Base-by-base conservation (phyloP, 495 filamentous ascomycete genomes). In the Aspergillus panamensis region DNA sequence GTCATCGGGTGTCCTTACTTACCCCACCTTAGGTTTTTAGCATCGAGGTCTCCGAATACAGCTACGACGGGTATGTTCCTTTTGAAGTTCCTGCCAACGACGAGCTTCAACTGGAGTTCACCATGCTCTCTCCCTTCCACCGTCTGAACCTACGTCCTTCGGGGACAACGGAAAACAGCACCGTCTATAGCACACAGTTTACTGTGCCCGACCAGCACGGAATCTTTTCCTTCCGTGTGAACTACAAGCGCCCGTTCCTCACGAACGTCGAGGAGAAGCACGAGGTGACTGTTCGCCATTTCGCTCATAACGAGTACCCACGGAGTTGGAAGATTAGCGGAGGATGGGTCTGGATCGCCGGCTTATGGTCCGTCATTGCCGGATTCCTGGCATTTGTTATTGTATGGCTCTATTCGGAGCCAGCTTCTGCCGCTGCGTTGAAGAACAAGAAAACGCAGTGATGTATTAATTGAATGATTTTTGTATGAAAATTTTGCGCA, bases 91-190 rank as follows among this genome's bases (percentile, higher is more conserved):
- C 89, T 53, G 58, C 77, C 3, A 72, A 68, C 51, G 94, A 98
- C 68, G 77, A 73, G 29, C 69, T 97, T 13, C 94, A 98, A 69
- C 88, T 98, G 55, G 94, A 98, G 73, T 96, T 96, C 79, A 91
- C 85, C 74, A 98, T 98, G 94, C 88, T 98, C 13, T 96, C 93
- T 7, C 94, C 95, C 62, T 97, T 95, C 85, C 89, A 97, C 77
- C 92, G 95, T n/a, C 81, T 97, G 19, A 71, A 82, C 57, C 86
- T 98, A 6, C 47, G 68, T 25, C 87, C 86, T 14, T 73, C 75
- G 16, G 64, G 65, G 50, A 77, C 75, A 13, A 89, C 87, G 0
- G 63, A 78, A 33, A 88, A 88, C 65, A 84, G 84, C 63, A 87
- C 90, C 33, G 79, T 88, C 33, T 98, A 85, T 80, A 82, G 83